Conservation (phyloP, 1,284 basidiomycete genomes). For the Pyrrhoderma lamaoense region DNA sequence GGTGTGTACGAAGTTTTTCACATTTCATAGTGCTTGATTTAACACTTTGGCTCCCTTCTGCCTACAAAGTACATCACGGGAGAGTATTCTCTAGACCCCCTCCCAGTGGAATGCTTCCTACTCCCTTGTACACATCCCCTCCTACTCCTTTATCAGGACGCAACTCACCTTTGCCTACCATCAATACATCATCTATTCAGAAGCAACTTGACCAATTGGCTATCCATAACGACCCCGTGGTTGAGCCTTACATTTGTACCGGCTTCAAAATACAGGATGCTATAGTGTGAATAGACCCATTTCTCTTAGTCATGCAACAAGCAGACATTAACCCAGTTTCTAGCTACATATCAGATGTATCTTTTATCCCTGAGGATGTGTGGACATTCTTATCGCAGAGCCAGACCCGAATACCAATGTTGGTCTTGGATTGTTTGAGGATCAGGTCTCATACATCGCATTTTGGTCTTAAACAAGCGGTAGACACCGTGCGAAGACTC, state of each 20-base stretch:
- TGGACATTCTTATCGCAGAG: constrained; percentile 44
- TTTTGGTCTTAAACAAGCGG: constrained; percentile 55
- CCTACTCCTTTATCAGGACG: constrained; percentile 37
- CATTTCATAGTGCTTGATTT: too few relatives aligned
- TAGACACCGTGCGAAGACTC: constrained; percentile 46
- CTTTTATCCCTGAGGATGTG: constrained; percentile 60
- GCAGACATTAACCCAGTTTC: too few relatives aligned
- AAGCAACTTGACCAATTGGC: constrained; percentile 2
- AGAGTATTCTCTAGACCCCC: constrained; percentile 41
- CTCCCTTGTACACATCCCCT: constrained; percentile 36
- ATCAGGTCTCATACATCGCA: constrained; percentile 61
- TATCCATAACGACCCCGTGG: constrained; percentile 27
- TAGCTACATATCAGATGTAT: constrained; percentile 67
- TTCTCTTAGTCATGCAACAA: too few relatives aligned
- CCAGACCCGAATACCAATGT: constrained; percentile 36
- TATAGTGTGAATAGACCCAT: constrained; percentile 31
- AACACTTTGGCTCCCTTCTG: background rate
- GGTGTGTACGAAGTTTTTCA: constrained; percentile 38
- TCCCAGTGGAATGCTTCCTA: constrained; percentile 32
- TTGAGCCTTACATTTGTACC: constrained; percentile 53
- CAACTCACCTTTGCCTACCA: constrained; percentile 15
- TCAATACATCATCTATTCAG: background rate
- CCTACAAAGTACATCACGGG: constrained; percentile 52
- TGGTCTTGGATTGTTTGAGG: constrained; percentile 68
- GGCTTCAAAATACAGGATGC: constrained; percentile 66